phyloP scores from a whole-genome alignment of 352 stramenopile genomes.

The Phytophthora crassamura region DNA sequence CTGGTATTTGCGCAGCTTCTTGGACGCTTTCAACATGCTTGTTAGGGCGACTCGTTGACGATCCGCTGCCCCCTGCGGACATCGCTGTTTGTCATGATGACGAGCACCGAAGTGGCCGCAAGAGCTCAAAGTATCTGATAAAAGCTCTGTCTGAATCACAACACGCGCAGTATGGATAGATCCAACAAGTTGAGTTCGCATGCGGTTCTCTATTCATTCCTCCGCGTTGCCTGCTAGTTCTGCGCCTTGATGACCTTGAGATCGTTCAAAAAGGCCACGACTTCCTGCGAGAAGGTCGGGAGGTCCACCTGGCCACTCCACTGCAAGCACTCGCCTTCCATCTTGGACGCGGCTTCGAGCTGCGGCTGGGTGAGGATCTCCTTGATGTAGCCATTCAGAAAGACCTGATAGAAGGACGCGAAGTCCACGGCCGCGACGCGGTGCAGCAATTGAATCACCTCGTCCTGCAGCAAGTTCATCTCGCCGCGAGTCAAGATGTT shows the following conservation, averaged over 20 bases:
- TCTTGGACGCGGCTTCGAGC: conserved; percentile 53
- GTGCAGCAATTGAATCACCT: conserved; percentile 74
- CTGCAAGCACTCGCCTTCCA: conserved; percentile 66
- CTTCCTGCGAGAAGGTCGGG: conserved; percentile 75
- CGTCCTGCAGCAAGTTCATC: conserved; percentile 83
- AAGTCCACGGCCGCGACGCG: conserved; percentile 79
- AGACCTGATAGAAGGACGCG: conserved; percentile 77
- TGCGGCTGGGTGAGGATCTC: conserved; percentile 66
- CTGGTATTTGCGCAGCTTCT: too few species aligned
- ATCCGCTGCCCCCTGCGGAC: too few species aligned
- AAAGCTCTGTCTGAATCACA: too few species aligned
- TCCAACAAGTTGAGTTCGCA: too few species aligned
- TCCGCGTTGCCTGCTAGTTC: conserved; percentile 28
- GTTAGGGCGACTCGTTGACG: too few species aligned
- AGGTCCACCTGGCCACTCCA: conserved; percentile 82
- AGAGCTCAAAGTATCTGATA: too few species aligned
- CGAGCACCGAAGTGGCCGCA: too few species aligned
- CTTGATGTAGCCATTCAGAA: conserved; percentile 66
- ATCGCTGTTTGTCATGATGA: too few species aligned
- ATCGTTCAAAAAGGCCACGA: conserved; percentile 80
- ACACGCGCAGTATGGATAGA: too few species aligned
- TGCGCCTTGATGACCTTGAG: conserved; percentile 79
- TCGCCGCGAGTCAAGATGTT: conserved; percentile 79
- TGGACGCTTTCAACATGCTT: too few species aligned
- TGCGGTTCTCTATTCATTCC: conserved; percentile 27